Conservation (phyloP, 495 filamentous ascomycete species). For the Cercophora samala region DNA sequence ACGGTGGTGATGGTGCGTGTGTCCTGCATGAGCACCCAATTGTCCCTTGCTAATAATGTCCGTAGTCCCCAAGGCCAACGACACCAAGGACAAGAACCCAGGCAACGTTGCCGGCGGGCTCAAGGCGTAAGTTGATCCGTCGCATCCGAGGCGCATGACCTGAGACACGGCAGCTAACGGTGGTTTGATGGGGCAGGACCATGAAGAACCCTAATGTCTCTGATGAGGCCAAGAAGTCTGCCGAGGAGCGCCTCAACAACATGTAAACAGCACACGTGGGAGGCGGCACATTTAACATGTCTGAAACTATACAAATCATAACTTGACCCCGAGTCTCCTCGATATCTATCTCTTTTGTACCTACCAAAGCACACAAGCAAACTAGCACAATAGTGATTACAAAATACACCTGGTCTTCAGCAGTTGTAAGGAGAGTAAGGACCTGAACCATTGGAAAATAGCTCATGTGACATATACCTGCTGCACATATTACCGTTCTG, state of each 20-base stretch:
- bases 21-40: neutral
- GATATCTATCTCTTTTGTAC: neutral
- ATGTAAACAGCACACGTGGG: constrained; percentile 19
- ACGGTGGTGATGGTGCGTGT: constrained; percentile 31
- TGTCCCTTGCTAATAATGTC: neutral
- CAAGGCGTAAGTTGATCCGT: constrained; percentile 38
- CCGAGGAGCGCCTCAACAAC: constrained; percentile 40
- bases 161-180: neutral
- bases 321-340: neutral
- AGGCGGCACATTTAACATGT: neutral
- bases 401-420: neutral
- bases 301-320: neutral
- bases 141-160: neutral
- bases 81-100: constrained; percentile 40
- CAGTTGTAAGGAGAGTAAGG: neutral
- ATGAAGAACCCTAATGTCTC: constrained; percentile 45
- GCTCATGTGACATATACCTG: neutral
- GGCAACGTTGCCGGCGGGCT: constrained; percentile 43
- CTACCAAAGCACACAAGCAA: neutral
- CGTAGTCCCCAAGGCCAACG: constrained; percentile 28
- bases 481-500: too few relatives aligned
- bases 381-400: neutral
- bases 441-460: neutral
- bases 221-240: constrained; percentile 41
- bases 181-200: constrained; percentile 25